Base-by-base conservation (phyloP, 768 basidiomycete species). In the Pleurotus eryngii region DNA sequence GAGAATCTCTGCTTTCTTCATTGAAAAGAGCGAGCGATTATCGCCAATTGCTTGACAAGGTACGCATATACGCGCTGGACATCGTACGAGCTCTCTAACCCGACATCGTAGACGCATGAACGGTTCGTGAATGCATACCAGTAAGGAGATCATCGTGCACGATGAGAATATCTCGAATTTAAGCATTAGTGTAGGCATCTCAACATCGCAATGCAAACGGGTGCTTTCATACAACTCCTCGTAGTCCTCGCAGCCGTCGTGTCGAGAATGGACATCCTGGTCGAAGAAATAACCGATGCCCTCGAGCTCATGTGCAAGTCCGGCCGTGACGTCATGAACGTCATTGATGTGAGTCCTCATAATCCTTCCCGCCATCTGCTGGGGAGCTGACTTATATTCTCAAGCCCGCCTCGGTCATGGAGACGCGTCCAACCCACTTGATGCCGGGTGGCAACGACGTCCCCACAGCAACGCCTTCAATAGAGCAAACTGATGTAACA, bases 151-250 rank as follows among this genome's bases (percentile, higher is more conserved):
- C 30, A 42, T 9, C 57, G 11, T 14, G 53, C 9, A 11, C 46
- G 39, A 35, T 56, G 37, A 9, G 39, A 48, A 38, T 56, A 37
- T 7, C 38, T 49, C 54, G 39, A 39, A 55, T 17, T 49, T 39
- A 15, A 55, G 45, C 49, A 22, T 35, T 45, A 49, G 24, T 26
- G 6, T 59, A 92, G 90, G 46, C 80, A 80, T 26, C 83, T 90
- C 58, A 70, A 75, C 26, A 73, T 85, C 22, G 80, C 81, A 35
- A 81, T 92, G 76, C 87, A 87, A 65, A 79, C 82, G 0, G 89
- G 86, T 15, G 85, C 89, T 15, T 93, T 93, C 64, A 73, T 88
- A 11, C 86, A 87, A 59, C 66, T 89, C 14, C 69, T 86, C n/a
- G 65, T 93, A 46, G 72, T 82, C 4, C 74, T 92, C 42, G 73